Conservation (phyloP, 2,329 filamentous ascomycete species). For the Diaporthe helianthi region DNA sequence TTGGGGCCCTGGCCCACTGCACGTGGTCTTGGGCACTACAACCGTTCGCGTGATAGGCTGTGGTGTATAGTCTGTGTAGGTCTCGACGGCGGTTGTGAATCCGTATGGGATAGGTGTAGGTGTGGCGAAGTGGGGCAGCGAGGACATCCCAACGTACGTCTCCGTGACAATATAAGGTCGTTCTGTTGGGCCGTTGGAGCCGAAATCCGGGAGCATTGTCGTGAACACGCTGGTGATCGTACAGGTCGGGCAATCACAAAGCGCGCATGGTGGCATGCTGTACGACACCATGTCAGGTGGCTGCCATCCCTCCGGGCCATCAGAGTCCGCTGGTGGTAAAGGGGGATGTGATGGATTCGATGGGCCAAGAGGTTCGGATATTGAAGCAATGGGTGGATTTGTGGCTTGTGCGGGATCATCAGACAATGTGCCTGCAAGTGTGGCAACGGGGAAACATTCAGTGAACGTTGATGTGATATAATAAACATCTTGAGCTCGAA, state of each 20-base stretch:
- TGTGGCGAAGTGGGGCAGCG: background rate
- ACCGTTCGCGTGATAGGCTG: background rate
- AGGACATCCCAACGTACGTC: background rate
- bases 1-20: background rate
- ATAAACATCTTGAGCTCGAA: constrained; percentile 1
- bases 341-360: no score
- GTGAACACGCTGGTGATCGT: constrained; percentile 9
- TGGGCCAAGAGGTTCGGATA: background rate
- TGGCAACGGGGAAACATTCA: background rate
- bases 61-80: background rate
- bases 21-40: background rate
- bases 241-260: background rate
- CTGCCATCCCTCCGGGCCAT: no score
- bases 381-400: background rate
- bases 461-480: background rate
- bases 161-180: background rate
- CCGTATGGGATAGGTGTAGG: constrained; percentile 2
- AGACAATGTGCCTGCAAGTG: background rate
- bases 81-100: background rate
- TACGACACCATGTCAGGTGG: background rate
- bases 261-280: constrained; percentile 4
- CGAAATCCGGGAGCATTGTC: background rate
- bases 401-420: background rate
- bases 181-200: background rate
- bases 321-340: no score